Base-by-base conservation (phyloP, 108 stramenopile species). In the Nitzschia inconspicua region DNA sequence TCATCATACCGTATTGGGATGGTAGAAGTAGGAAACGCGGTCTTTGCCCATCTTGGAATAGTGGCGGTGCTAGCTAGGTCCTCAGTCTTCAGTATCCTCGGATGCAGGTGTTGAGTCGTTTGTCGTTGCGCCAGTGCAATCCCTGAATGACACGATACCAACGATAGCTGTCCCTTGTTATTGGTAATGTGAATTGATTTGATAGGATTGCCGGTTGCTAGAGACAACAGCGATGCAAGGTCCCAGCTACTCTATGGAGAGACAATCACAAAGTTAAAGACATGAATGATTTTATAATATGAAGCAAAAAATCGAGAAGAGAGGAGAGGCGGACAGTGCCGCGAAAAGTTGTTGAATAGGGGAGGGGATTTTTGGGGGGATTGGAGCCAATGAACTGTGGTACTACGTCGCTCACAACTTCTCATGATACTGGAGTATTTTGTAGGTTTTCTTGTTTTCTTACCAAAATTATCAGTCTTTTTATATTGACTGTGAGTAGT, bases 11-110 rank as follows among this genome's bases (percentile, higher is more conserved):
- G 35, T 97, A 68, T 66, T 97, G 80, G 95, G 91, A 58, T 96
- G 91, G 72, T 99, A 99, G 59, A 97, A 97, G 75, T 99, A 99
- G 25, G 95, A 90, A 40, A 97, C 96, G 13, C 94, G 82, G 37
- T 54, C 53, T 19, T 54, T 54, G 14, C 53, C 53, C 53, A 54
- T 54, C 6, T 19, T 51, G 26, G n/a, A n/a, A 39, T 39, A 39
- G 11, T 39, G n/a, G 11, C 14, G 11, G 4, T 7, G 34, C n/a
- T 37, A 13, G 8, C 20, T n/a, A 18, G 23, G 9, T 54, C 10
- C 37, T 54, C 35, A 29, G 30, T 36, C 34, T 20, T 50, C n/a
- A n/a, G n/a, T n/a, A n/a, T n/a, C n/a, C n/a, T n/a, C n/a, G 48
- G 26, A 50, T 50, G 8, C 20, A 19, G 26, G 14, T 39, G n/a